Conservation (phyloP, 306 rosid genomes). For the Phaseolus lunatus region DNA sequence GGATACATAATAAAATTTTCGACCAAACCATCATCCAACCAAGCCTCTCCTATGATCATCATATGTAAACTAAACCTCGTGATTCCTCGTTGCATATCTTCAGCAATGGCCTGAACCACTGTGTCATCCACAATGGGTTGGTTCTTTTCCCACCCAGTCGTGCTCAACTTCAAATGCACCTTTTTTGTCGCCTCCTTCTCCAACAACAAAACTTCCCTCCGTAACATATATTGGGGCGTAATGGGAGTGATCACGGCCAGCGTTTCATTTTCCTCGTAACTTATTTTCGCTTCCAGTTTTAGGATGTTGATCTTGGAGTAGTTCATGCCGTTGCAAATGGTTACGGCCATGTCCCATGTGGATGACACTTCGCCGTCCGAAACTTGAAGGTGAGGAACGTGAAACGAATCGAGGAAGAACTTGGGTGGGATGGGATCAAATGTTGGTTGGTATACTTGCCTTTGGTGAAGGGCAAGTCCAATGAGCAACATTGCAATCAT, state of each 20-base stretch:
- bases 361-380: constrained; percentile 42
- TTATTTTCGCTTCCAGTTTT: neutral
- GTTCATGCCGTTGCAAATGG: constrained; percentile 41
- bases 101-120: constrained; percentile 30
- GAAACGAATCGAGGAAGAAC: constrained; percentile 39
- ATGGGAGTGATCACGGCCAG: constrained; percentile 2
- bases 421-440: constrained; percentile 25
- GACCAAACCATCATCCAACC: neutral
- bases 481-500: constrained; percentile 29
- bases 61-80: constrained; percentile 33
- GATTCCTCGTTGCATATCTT: constrained; percentile 30
- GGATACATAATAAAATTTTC: constrained; percentile 29
- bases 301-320: constrained; percentile 31
- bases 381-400: constrained; percentile 33
- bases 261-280: constrained; percentile 29
- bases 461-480: constrained; percentile 2
- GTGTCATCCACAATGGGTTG: constrained; percentile 42
- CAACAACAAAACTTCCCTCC: neutral
- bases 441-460: neutral
- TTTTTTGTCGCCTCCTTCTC: neutral
- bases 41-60: constrained; percentile 35
- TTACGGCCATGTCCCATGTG: constrained; percentile 16
- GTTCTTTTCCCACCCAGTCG: constrained; percentile 46
- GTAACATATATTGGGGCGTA: neutral
- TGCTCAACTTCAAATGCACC: constrained; percentile 30